Percentiles rank a stretch among this genome's conserved stretches.
phyloP scores from a whole-genome alignment of 768 basidiomycete genomes.

The Wakefieldia striispora region DNA sequence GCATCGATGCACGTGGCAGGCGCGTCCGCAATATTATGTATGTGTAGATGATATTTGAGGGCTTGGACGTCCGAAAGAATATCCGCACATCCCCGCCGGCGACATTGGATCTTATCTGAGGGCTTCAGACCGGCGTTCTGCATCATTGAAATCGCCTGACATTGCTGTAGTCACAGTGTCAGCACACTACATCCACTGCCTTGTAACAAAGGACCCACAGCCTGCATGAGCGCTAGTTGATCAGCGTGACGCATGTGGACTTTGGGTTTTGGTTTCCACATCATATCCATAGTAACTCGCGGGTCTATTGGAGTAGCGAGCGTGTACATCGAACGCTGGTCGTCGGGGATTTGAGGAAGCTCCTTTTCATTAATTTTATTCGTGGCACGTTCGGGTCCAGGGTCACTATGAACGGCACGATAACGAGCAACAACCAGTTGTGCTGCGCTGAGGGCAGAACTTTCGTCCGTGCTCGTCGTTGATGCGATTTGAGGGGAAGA shows the following conservation, averaged over 20 bases:
- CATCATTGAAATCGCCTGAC: conserved; percentile 28
- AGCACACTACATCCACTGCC: background rate
- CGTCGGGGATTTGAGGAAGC: conserved; percentile 19
- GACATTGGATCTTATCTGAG: conserved; percentile 39
- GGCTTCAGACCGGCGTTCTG: conserved; percentile 25
- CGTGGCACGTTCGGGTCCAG: background rate
- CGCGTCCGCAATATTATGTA: conserved; percentile 49
- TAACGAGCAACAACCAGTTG: conserved; percentile 22
- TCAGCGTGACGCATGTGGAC: conserved; percentile 37
- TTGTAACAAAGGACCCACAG: conserved; percentile 34
- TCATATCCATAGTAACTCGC: conserved; percentile 26
- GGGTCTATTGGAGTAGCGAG: conserved; percentile 11
- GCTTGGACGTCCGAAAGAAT: conserved; percentile 41
- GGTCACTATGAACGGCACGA: conserved; percentile 11
- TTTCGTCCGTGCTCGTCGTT: background rate
- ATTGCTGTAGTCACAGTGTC: conserved; percentile 17
- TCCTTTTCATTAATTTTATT: conserved; percentile 14
- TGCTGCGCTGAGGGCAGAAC: conserved; percentile 17
- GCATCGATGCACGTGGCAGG: background rate
- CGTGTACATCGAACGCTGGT: conserved; percentile 28
- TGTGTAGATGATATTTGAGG: conserved; percentile 53
- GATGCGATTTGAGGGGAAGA: conserved; percentile 1
- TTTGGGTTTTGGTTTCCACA: conserved; percentile 33
- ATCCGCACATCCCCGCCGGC: conserved; percentile 45
- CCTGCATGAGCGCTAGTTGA: conserved; percentile 34